Conservation (phyloP, 129 eudicot genomes). For the Solidago caesia region DNA sequence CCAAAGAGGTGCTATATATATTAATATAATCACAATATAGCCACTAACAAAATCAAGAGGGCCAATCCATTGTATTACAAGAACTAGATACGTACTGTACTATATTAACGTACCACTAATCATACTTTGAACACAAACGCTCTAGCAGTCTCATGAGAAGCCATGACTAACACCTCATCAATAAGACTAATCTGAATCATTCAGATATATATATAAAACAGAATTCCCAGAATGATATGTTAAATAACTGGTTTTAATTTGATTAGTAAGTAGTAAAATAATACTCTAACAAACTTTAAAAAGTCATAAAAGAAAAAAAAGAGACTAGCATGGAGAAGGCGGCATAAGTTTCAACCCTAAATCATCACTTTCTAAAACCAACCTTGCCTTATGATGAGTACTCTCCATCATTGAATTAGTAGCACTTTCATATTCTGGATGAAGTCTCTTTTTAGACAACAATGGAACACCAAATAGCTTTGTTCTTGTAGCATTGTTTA, state of each 20-base stretch:
- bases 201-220: constrained; percentile 33
- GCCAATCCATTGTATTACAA: too few species aligned
- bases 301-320: not conserved
- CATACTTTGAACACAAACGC: constrained; percentile 12
- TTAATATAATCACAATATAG: too few species aligned
- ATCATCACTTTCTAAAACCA: constrained; percentile 73
- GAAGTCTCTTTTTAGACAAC: constrained; percentile 73
- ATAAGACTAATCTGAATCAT: constrained; percentile 48
- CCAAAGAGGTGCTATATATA: too few species aligned
- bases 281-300: constrained; percentile 20
- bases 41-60: too few species aligned
- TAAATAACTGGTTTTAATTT: constrained; percentile 7
- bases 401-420: constrained; percentile 33
- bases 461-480: constrained; percentile 82
- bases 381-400: constrained; percentile 53
- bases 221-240: constrained; percentile 41
- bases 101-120: too few species aligned
- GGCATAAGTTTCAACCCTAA: constrained; percentile 95
- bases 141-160: constrained; percentile 27
- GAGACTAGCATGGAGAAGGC: constrained; percentile 59
- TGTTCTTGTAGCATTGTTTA: constrained; percentile 23
- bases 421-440: constrained; percentile 42
- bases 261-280: constrained; percentile 17
- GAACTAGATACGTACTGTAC: too few species aligned
- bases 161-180: constrained; percentile 30